Percentiles rank a stretch among this genome's conserved stretches.
Conservation (phyloP, 225 moss, liverwort and hornwort genomes). For the Pseudoscleropodium purum region DNA sequence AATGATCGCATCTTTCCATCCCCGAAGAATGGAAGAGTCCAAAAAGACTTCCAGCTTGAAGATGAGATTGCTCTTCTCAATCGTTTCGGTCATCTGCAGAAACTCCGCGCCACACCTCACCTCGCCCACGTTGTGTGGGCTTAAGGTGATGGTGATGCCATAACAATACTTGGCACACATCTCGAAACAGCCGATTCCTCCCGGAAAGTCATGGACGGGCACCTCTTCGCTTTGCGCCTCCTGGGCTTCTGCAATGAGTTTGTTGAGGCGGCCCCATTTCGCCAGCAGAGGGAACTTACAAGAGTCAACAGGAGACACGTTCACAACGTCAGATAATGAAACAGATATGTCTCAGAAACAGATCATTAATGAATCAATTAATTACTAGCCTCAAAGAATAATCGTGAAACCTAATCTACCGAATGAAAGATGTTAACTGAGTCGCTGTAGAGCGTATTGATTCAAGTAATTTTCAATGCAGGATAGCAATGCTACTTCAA, state of each 20-base stretch:
- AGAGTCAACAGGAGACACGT: background rate
- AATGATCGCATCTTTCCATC: constrained; percentile 87
- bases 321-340: background rate
- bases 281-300: constrained; percentile 75
- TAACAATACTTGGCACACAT: constrained; percentile 87
- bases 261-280: constrained; percentile 67
- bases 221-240: constrained; percentile 44
- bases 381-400: background rate
- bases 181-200: constrained; percentile 47
- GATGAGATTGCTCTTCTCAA: constrained; percentile 79
- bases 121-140: constrained; percentile 58
- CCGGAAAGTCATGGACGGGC: constrained; percentile 48
- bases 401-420: background rate
- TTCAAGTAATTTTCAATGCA: background rate
- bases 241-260: constrained; percentile 51
- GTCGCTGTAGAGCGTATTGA: background rate
- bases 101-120: constrained; percentile 78
- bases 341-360: background rate
- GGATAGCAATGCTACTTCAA: background rate
- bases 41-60: constrained; percentile 87
- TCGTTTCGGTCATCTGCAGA: constrained; percentile 77
- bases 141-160: constrained; percentile 69
- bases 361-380: background rate
- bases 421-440: background rate
- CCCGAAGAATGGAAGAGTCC: constrained; percentile 61